phyloP scores from a whole-genome alignment of 345 rosid genomes.

The Kernera saxatilis region DNA sequence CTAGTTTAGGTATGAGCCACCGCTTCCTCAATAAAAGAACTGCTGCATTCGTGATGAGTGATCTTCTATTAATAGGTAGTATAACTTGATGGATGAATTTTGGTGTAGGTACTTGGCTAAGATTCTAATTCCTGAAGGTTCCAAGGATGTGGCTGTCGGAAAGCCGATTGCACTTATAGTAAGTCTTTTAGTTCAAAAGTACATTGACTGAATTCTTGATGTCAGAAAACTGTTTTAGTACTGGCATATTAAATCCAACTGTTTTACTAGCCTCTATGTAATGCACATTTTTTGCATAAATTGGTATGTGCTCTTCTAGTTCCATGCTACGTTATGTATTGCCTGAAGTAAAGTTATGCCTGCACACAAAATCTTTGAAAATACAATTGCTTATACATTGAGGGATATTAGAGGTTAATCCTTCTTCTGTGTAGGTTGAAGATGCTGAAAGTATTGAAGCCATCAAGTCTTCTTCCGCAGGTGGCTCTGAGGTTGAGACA shows the following conservation, averaged over 20 bases:
- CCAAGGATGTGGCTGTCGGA: slow-evolving; percentile 41
- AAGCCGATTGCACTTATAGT: slow-evolving; percentile 37
- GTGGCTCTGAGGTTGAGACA: slow-evolving; percentile 40
- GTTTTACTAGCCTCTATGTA: slow-evolving; percentile 14
- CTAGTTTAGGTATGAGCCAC: slow-evolving; percentile 10
- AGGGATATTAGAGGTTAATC: slow-evolving; percentile 17
- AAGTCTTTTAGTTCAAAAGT: slow-evolving; percentile 22
- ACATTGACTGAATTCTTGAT: slow-evolving; percentile 5
- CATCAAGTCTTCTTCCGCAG: slow-evolving; percentile 48
- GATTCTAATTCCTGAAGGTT: slow-evolving; percentile 37
- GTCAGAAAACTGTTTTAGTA: neutral
- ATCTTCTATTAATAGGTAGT: neutral
- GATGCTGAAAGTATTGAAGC: slow-evolving; percentile 64
- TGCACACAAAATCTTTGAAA: neutral
- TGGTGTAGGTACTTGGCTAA: slow-evolving; percentile 38
- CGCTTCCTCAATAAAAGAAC: neutral
- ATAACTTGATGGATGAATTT: slow-evolving; percentile 2
- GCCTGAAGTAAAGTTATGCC: slow-evolving; percentile 1
- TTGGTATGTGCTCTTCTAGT: slow-evolving; percentile 1
- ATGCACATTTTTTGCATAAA: neutral
- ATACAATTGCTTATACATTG: neutral
- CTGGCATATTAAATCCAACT: neutral
- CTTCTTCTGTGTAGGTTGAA: slow-evolving; percentile 66
- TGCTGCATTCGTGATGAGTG: slow-evolving; percentile 1
- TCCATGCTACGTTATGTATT: neutral